Percentiles rank a stretch among this genome's conserved stretches.
Evolutionary conservation across 2,329 filamentous ascomycete genomes (phyloP).

Genomic region (Alternaria hordeiaustralica): DNA sequence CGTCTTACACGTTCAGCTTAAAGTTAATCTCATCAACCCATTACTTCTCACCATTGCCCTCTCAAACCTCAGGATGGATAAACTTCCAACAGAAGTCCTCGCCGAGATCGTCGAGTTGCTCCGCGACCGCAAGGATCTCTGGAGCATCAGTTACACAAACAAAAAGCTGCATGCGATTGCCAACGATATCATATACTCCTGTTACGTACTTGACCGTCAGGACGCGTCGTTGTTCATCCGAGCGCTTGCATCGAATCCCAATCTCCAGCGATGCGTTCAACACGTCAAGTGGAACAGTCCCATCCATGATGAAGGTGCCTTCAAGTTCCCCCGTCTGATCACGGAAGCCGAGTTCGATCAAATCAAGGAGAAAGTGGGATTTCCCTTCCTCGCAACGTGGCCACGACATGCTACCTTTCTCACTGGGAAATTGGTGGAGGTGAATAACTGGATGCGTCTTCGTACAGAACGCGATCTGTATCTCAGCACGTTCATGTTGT

Average conservation of each 20-base stretch:
- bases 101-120: conserved; percentile 4
- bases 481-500: neutral
- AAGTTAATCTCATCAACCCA: neutral
- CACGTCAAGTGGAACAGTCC: conserved; percentile 3
- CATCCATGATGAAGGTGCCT: neutral
- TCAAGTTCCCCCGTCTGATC: neutral
- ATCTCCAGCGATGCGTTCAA: neutral
- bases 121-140: neutral
- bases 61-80: neutral
- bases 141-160: conserved; percentile 4
- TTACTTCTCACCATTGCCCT: neutral
- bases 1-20: neutral
- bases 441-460: neutral
- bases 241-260: conserved; percentile 2
- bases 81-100: conserved; percentile 9
- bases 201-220: neutral
- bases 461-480: neutral
- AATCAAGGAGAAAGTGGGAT: neutral
- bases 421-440: neutral
- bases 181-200: neutral
- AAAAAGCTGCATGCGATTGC: conserved; percentile 1
- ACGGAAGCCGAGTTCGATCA: neutral
- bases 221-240: conserved; percentile 7
- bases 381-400: neutral
- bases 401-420: neutral